Percentiles rank a stretch among this genome's conserved stretches.
These are phyloP conservation scores for Kodamaea kakaduensis DNA, from an alignment of 805 yeast species.

Conservation along the genomic window DNA sequence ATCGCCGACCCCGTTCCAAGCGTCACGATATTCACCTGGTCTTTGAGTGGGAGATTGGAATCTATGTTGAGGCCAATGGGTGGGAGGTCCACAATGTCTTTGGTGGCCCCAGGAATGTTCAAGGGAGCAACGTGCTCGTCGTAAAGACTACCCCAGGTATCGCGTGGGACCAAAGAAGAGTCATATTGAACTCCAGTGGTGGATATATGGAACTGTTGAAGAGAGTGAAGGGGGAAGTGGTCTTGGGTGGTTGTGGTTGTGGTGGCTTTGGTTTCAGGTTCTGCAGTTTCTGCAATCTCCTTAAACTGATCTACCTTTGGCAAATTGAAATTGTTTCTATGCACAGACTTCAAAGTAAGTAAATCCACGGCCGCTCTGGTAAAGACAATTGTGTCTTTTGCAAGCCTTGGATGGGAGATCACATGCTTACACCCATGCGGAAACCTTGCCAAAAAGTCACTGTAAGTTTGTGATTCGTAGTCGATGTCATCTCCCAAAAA, in stretches of 20 bases:
- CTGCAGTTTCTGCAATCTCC: too few relatives aligned
- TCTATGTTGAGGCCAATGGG: constrained; percentile 19
- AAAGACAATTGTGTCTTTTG: constrained; percentile 60
- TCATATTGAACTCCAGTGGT: constrained; percentile 21
- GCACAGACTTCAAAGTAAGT: constrained; percentile 55
- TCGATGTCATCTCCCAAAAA: constrained; percentile 65
- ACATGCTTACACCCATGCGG: constrained; percentile 53
- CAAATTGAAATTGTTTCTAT: constrained; percentile 42
- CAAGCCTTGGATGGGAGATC: constrained; percentile 66
- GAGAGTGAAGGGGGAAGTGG: too few relatives aligned
- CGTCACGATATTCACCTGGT: constrained; percentile 64
- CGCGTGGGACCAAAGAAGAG: constrained; percentile 15
- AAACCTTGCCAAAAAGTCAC: constrained; percentile 50
- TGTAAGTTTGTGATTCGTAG: constrained; percentile 38
- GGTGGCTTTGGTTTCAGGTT: too few relatives aligned
- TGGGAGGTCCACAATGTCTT: constrained; percentile 16
- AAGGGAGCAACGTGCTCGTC: constrained; percentile 25
- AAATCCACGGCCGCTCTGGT: constrained; percentile 50
- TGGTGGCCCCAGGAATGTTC: constrained; percentile 13
- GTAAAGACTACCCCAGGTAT: constrained; percentile 28
- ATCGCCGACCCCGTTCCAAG: constrained; percentile 92
- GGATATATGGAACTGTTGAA: constrained; percentile 27
- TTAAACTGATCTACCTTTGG: constrained; percentile 33
- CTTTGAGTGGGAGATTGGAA: constrained; percentile 27
- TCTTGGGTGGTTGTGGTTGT: too few relatives aligned